Conservation (phyloP, 805 yeast species). For the Schizosaccharomyces osmophilus region DNA sequence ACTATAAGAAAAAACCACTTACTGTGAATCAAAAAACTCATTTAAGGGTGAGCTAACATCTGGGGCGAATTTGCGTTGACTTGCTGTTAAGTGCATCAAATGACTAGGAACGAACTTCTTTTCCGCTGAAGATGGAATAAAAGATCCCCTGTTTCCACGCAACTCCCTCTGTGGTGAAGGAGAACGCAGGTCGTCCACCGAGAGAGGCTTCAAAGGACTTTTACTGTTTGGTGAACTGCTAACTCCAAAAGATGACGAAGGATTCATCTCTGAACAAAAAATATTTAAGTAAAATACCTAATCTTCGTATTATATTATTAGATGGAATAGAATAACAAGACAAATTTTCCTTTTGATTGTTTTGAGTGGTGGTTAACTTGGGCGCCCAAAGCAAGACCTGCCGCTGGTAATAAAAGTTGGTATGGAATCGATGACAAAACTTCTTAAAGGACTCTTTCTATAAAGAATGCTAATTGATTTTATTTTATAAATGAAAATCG, state of each 20-base stretch:
- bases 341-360: too few species aligned
- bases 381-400: too few species aligned
- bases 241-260: not conserved
- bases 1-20: not conserved
- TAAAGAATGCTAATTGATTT: too few species aligned
- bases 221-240: not conserved
- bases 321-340: too few species aligned
- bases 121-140: not conserved
- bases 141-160: not conserved
- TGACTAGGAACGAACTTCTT: not conserved
- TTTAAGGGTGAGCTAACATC: not conserved
- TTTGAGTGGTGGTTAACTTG: too few species aligned
- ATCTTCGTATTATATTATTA: too few species aligned
- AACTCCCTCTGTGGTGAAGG: not conserved
- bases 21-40: not conserved
- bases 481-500: too few species aligned
- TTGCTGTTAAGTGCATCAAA: not conserved
- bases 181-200: not conserved
- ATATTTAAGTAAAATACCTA: too few species aligned
- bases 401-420: too few species aligned
- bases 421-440: too few species aligned
- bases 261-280: too few species aligned
- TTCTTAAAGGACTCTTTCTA: too few species aligned
- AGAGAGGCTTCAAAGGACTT: not conserved
- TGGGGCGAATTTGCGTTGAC: not conserved